These are phyloP conservation scores for Fusarium napiforme DNA, from an alignment of 2,329 filamentous ascomycete genomes.

Conservation along the genomic window DNA sequence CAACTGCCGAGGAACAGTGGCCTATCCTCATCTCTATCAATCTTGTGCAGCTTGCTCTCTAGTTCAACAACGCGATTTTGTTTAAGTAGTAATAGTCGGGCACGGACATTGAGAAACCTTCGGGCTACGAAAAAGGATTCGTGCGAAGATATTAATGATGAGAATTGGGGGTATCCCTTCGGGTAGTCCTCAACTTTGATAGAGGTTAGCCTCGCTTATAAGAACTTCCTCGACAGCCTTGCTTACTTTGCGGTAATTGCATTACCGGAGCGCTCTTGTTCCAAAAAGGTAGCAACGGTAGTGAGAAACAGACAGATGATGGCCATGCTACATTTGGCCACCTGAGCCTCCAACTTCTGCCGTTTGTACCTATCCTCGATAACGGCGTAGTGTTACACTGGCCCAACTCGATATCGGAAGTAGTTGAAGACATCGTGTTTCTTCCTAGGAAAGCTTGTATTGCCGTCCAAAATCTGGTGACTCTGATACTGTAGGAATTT, in stretches of 20 bases:
- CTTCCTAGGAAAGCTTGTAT: no score
- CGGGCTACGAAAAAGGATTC: neutral
- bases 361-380: neutral
- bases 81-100: neutral
- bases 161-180: neutral
- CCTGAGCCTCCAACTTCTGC: neutral
- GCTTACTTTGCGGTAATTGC: neutral
- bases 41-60: neutral
- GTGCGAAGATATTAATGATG: neutral
- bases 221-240: rapidly evolving
- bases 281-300: no score
- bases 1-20: neutral
- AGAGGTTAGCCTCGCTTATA: neutral
- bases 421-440: neutral
- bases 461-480: rapidly evolving
- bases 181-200: neutral
- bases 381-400: neutral
- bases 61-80: neutral
- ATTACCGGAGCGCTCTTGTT: neutral
- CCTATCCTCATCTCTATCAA: neutral
- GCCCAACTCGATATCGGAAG: neutral
- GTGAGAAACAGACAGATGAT: neutral
- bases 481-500: rapidly evolving
- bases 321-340: neutral
- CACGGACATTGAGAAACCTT: rapidly evolving